A percentile compares a stretch with the other conserved stretches of the same genome.
Conservation (phyloP, 352 stramenopile species). For the Globisporangium spiculum region DNA sequence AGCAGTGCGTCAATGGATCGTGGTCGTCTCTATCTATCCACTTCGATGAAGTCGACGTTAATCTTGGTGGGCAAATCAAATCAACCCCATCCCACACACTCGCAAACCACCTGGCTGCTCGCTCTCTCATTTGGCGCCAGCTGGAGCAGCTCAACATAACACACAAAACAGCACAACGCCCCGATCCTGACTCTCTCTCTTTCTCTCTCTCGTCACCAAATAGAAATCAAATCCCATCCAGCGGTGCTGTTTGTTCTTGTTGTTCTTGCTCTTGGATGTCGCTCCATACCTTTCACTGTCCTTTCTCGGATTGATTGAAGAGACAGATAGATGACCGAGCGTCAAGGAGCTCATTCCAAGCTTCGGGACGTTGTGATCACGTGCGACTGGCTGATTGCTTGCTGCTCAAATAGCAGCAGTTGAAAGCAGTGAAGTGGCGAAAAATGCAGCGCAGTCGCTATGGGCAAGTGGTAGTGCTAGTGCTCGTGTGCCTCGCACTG, state of each 20-base stretch:
- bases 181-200: not conserved
- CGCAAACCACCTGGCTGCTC: not conserved
- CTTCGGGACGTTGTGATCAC: not conserved
- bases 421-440: not conserved
- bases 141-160: no score
- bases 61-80: not conserved
- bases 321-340: not conserved
- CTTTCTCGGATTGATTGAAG: not conserved
- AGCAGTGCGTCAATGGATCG: no score
- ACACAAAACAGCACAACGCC: no score
- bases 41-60: no score
- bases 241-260: not conserved
- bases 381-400: no score
- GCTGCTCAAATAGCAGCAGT: not conserved
- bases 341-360: not conserved
- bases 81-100: not conserved
- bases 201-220: not conserved
- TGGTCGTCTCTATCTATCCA: no score
- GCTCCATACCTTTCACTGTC: not conserved
- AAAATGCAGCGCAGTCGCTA: not conserved
- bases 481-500: not conserved
- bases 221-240: not conserved
- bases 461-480: not conserved
- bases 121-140: no score
- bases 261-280: no score